These are phyloP conservation scores for Skeletonema tropicum DNA, from an alignment of 108 stramenopile species.

Conservation along the genomic window DNA sequence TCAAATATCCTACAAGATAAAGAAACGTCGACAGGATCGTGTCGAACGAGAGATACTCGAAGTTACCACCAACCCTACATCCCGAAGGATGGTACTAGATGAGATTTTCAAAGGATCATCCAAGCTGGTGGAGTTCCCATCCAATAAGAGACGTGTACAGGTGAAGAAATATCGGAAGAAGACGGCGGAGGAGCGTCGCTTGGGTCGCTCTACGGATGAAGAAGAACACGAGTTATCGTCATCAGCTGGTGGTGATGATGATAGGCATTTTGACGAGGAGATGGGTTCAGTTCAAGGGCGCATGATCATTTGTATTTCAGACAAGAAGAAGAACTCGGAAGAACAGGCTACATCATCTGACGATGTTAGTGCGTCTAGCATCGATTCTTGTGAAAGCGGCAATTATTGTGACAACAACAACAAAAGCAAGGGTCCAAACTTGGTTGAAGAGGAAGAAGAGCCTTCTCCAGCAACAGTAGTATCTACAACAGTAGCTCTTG, in stretches of 20 bases:
- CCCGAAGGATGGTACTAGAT: constrained; percentile 27
- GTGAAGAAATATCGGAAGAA: constrained; percentile 29
- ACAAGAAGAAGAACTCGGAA: neutral
- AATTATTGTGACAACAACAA: neutral
- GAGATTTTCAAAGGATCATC: constrained; percentile 28
- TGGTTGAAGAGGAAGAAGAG: neutral
- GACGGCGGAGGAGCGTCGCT: constrained; percentile 9
- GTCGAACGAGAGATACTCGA: constrained; percentile 23
- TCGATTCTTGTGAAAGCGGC: neutral
- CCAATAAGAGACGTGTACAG: constrained; percentile 14
- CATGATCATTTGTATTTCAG: constrained; percentile 9
- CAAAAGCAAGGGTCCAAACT: neutral
- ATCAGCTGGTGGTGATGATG: neutral
- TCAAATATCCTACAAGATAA: constrained; percentile 13
- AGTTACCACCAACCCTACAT: constrained; percentile 39
- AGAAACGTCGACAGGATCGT: constrained; percentile 11
- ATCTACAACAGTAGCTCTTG: no score
- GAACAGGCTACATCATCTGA: neutral
- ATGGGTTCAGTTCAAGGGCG: constrained; percentile 6
- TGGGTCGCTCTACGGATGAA: neutral
- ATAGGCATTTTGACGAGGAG: neutral
- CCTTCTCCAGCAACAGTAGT: neutral
- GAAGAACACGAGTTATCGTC: neutral
- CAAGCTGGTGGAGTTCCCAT: constrained; percentile 4
- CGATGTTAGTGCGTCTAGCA: neutral